These are phyloP conservation scores for Fusarium ramigenum DNA, from an alignment of 2,329 filamentous ascomycete genomes.

Conservation along the genomic window DNA sequence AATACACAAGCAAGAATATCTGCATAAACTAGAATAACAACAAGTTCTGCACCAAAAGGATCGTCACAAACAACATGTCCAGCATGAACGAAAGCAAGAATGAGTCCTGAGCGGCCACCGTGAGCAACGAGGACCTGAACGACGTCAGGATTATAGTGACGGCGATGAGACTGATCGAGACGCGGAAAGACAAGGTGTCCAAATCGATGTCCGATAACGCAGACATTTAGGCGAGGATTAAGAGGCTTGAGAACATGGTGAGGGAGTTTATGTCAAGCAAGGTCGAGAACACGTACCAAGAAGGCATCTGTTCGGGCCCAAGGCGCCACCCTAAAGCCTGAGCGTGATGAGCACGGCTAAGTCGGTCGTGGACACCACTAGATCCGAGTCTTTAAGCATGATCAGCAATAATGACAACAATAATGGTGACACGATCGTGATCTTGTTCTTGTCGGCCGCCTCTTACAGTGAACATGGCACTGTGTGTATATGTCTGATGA, in stretches of 20 bases:
- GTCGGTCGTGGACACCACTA: not conserved
- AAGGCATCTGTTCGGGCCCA: not conserved
- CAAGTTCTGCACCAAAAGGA: not conserved
- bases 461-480: not conserved
- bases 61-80: not conserved
- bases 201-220: not conserved
- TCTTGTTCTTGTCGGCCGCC: not conserved
- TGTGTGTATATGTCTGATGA: not conserved
- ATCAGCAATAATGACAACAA: not conserved
- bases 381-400: not conserved
- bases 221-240: not conserved
- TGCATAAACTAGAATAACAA: not conserved
- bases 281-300: not conserved
- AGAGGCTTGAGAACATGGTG: not conserved
- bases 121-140: not conserved
- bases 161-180: too few relatives aligned
- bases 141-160: too few relatives aligned
- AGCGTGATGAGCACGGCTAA: not conserved
- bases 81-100: not conserved
- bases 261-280: not conserved
- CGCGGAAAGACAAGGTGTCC: too few relatives aligned
- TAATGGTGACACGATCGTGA: not conserved
- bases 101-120: not conserved
- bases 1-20: not conserved
- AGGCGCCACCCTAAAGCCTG: not conserved